Base-by-base conservation (phyloP, 768 basidiomycete genomes). In the Myochromella boudieri region DNA sequence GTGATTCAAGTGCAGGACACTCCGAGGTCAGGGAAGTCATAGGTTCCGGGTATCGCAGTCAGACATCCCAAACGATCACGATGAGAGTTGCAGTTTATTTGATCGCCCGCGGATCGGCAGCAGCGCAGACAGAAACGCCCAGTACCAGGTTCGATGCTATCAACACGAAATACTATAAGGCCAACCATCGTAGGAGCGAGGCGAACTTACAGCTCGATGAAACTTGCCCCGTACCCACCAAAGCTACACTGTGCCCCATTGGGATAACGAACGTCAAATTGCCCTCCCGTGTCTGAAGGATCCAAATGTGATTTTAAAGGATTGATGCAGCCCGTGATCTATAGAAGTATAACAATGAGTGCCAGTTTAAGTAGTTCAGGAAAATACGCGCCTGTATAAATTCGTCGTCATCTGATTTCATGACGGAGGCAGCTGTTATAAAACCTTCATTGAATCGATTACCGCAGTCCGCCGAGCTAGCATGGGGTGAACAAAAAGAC, bases 161-260 rank as follows among this genome's bases (percentile, higher is more conserved):
- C 2, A 37, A 20, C n/a, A 28, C 24, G 24, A 31, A 27, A 39
- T 8, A 34, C 9, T n/a, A 18, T 27, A 37, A 14, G 20, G 34
- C n/a, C n/a, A n/a, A n/a, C n/a, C 29, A 29, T 25, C 22, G 27
- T n/a, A 6, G 32, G 36, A 12, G 8, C 31, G 25, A 26, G 26
- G 15, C 31, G 12, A 25, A 50, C 49, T 46, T 44, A 77, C 78
- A 68, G 66, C 56, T 78, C 67, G 29, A 78, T 76, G 48, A 79
- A 78, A 46, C 77, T 78, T 29, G 75, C 74, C 4, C 69, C 75
- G 34, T 68, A 71, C 4, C 77, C 77, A 32, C 77, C 77, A 47
- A 72, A 78, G 3, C 67, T 66, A 59, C 77, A 78, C 39, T 75
- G 72, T 17, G 77, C 77, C n/a, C 77, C 77, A 40, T 78, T 70